A percentile compares a stretch with the other conserved stretches of the same genome.
These are phyloP conservation scores for Cystobasidiaceae sp. DNA, from an alignment of 1,284 basidiomycete genomes.

Conservation along the genomic window DNA sequence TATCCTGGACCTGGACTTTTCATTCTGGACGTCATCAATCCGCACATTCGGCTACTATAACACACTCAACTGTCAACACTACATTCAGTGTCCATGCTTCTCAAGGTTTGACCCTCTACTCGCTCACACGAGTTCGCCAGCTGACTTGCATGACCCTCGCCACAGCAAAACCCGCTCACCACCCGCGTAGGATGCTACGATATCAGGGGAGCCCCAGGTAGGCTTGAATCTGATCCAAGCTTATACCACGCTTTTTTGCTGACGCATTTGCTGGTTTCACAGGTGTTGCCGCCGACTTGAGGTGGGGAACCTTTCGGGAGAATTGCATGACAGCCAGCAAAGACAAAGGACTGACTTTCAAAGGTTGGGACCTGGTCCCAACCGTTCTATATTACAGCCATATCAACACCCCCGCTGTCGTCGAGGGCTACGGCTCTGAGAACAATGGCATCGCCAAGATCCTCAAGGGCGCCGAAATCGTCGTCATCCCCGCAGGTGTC, in stretches of 20 bases:
- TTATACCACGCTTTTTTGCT: too few relatives aligned
- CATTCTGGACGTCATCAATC: too few relatives aligned
- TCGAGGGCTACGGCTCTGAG: constrained; percentile 64
- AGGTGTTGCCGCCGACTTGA: constrained; percentile 43
- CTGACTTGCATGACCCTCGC: not conserved
- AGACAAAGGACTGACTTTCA: too few relatives aligned
- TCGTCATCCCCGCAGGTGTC: constrained; percentile 94
- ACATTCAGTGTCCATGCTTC: constrained; percentile 31
- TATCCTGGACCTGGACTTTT: too few relatives aligned
- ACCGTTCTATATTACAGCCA: too few relatives aligned
- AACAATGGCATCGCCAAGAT: constrained; percentile 80
- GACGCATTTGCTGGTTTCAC: not conserved
- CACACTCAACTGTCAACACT: too few relatives aligned
- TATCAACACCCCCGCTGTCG: constrained; percentile 82
- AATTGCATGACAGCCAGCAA: too few relatives aligned
- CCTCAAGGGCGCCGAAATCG: constrained; percentile 76
- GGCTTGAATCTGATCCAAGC: too few relatives aligned
- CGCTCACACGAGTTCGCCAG: not conserved
- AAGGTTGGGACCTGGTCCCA: too few relatives aligned
- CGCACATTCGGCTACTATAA: not conserved
- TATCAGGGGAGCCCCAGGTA: constrained; percentile 85
- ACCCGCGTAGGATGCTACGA: constrained; percentile 67
- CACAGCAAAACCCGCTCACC: constrained; percentile 75
- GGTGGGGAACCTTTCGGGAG: too few relatives aligned
- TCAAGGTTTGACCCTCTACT: too few relatives aligned